Conservation (phyloP, 768 basidiomycete genomes). For the Termitomyces sp. region DNA sequence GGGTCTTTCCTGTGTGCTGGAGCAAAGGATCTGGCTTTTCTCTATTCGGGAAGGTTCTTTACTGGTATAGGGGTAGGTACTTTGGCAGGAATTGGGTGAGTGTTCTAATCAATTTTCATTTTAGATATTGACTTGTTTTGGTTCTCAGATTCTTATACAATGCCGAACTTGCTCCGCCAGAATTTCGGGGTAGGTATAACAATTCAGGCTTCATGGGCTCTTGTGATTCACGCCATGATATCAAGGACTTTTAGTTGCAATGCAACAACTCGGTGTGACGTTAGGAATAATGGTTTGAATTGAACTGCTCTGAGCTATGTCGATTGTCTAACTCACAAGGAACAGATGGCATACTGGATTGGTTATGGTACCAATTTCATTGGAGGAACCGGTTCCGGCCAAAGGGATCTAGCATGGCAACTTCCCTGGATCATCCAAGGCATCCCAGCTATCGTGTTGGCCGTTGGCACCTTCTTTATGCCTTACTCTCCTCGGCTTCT, state of each 20-base stretch:
- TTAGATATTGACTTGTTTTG: not conserved
- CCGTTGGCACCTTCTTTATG: constrained; percentile 21
- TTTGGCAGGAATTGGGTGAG: constrained; percentile 10
- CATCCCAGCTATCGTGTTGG: constrained; percentile 28
- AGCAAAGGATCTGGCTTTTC: constrained; percentile 8
- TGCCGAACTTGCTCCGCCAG: constrained; percentile 13
- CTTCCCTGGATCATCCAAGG: constrained; percentile 23
- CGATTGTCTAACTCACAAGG: not conserved
- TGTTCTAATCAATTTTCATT: not conserved
- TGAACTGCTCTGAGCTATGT: not conserved
- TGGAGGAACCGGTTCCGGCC: constrained; percentile 10
- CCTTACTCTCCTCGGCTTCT: constrained; percentile 40
- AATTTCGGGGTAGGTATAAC: constrained; percentile 7
- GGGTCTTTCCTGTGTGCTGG: constrained; percentile 13
- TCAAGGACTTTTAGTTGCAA: constrained; percentile 11
- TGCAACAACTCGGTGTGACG: constrained; percentile 14
- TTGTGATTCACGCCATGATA: not conserved
- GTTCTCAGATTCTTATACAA: constrained; percentile 9
- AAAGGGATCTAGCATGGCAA: constrained; percentile 13
- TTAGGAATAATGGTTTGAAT: constrained; percentile 11
- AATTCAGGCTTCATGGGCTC: not conserved
- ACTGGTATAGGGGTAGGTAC: constrained; percentile 13
- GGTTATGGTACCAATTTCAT: constrained; percentile 14
- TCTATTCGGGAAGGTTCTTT: constrained; percentile 14
- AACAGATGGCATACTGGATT: constrained; percentile 13